These are phyloP conservation scores for Boletus semigastroideus DNA, from an alignment of 1,284 basidiomycete species.

Conservation along the genomic window DNA sequence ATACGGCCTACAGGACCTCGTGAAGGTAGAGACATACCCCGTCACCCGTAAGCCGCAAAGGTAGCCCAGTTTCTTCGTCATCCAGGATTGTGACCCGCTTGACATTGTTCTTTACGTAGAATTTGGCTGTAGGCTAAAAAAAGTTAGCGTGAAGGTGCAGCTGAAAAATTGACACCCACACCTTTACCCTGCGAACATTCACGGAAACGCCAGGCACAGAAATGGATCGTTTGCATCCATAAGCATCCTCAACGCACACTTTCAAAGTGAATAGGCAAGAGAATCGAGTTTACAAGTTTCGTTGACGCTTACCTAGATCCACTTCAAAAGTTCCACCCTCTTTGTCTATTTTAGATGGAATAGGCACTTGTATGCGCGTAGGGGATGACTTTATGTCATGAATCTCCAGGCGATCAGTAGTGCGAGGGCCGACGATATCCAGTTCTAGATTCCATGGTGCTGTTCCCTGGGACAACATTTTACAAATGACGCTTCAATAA, in stretches of 20 bases:
- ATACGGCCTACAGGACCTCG: slow-evolving; percentile 3
- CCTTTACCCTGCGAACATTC: slow-evolving; percentile 84
- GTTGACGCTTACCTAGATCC: slow-evolving; percentile 57
- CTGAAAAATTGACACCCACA: slow-evolving; percentile 33
- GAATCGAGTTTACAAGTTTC: not conserved
- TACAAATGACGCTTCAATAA: not conserved
- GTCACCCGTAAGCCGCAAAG: slow-evolving; percentile 84
- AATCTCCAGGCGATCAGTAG: slow-evolving; percentile 59
- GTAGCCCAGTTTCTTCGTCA: slow-evolving; percentile 69
- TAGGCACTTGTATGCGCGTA: slow-evolving; percentile 62
- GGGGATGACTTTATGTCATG: slow-evolving; percentile 54
- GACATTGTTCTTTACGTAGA: slow-evolving; percentile 64
- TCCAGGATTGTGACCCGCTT: slow-evolving; percentile 73
- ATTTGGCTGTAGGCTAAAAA: slow-evolving; percentile 80
- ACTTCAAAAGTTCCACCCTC: slow-evolving; percentile 82
- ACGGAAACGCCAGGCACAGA: slow-evolving; percentile 81
- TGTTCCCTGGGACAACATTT: slow-evolving; percentile 63
- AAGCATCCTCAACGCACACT: slow-evolving; percentile 88
- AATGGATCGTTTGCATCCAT: slow-evolving; percentile 81
- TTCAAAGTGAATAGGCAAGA: slow-evolving; percentile 5
- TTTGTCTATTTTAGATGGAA: slow-evolving; percentile 64
- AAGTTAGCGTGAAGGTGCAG: not conserved
- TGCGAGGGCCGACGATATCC: slow-evolving; percentile 69
- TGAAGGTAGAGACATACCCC: slow-evolving; percentile 53
- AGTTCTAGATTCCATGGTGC: slow-evolving; percentile 85